Evolutionary conservation across 805 yeast species (phyloP).

Genomic region (Spathaspora boniae): DNA sequence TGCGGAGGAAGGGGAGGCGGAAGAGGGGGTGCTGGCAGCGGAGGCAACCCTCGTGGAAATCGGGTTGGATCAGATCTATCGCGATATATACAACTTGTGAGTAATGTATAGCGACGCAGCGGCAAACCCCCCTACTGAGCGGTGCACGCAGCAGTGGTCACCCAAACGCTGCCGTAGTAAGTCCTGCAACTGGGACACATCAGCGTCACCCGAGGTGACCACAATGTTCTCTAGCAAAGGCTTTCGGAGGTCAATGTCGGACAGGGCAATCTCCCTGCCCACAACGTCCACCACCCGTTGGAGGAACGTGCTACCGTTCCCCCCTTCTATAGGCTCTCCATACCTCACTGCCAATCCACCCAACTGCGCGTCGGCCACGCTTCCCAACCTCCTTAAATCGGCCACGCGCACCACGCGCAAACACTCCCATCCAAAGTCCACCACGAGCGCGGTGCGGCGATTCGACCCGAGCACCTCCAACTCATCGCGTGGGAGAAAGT

Average conservation of each 20-base stretch:
- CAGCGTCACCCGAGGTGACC: constrained; percentile 19
- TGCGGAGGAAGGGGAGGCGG: too few relatives aligned
- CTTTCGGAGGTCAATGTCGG: constrained; percentile 19
- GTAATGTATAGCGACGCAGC: too few relatives aligned
- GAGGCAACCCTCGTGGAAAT: too few relatives aligned
- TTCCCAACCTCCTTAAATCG: constrained; percentile 21
- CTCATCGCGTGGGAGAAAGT: constrained; percentile 18
- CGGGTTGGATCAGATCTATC: constrained; percentile 10
- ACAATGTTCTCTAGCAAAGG: constrained; percentile 18
- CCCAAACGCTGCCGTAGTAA: too few relatives aligned
- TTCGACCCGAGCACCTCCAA: constrained; percentile 20
- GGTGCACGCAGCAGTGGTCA: too few relatives aligned
- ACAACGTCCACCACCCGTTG: too few relatives aligned
- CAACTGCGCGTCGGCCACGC: constrained; percentile 5
- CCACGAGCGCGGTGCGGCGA: constrained; percentile 21
- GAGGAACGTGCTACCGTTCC: constrained; percentile 12
- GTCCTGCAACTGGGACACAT: background rate
- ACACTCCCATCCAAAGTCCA: constrained; percentile 28
- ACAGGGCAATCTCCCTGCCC: constrained; percentile 5
- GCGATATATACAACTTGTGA: constrained; percentile 7
- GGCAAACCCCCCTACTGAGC: too few relatives aligned
- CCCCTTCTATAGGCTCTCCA: constrained; percentile 12
- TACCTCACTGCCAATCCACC: constrained; percentile 9
- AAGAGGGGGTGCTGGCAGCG: too few relatives aligned
- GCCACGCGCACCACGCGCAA: constrained; percentile 15